Base-by-base conservation (phyloP, 2,329 filamentous ascomycete genomes). In the Xylariaceae sp. region DNA sequence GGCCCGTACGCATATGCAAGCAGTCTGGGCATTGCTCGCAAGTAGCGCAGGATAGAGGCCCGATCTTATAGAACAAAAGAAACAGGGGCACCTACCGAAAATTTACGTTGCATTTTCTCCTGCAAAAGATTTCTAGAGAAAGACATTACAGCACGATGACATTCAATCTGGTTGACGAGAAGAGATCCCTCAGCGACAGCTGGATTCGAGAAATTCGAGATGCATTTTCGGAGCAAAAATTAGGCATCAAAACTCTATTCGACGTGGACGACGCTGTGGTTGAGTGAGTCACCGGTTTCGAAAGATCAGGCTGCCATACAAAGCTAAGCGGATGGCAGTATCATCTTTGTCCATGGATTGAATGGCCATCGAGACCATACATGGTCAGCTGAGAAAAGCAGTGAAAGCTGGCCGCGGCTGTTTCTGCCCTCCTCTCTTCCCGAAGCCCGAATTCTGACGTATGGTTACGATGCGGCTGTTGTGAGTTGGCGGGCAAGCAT, bases 281-380 rank as follows among this genome's bases (percentile, higher is more conserved):
- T 19, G 42, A 45, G 42, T 45, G 37, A 40, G 42, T 40, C 21
- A 45, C 6, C 7, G 17, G n/a, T 34, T 21, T 22, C 16, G 36
- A 19, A 17, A 11, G 2, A 19, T 32, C 14, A 5, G 16, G 7
- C 17, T 23, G n/a, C n/a, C 8, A 17, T 19, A 34, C 22, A 21
- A 40, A 35, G 37, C 37, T 39, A 14, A 45, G 16, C 19, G 17
- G n/a, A n/a, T 27, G 12, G n/a, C 11, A 39, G 27, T 40, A 22
- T 45, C 20, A 32, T 43, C 40, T 48, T 48, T 25, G 36, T 48
- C 11, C 45, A 48, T 40, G 45, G 45, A 16, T 29, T 48, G 2
- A 48, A 29, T n/a, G 45, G 45, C 0, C 29, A 48, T n/a, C 22
- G 37, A 7, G 40, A 48, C 22, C n/a, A 41, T 25, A 48, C 45